Evolutionary conservation across 83 land plant genomes (phyloP).

Genomic region (Picea engelmannii): DNA sequence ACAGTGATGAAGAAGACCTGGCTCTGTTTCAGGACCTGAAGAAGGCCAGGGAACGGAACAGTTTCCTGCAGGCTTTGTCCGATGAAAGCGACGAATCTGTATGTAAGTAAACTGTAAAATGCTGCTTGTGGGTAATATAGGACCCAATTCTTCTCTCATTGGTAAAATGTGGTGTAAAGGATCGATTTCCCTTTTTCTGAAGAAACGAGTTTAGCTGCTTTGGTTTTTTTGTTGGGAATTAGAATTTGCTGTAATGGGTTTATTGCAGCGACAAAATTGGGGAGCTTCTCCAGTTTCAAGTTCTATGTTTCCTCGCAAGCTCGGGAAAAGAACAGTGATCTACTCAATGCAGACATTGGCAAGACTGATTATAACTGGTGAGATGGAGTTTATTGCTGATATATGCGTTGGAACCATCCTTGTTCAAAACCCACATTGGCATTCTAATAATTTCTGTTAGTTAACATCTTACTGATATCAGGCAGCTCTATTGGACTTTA

Average conservation of each 20-base stretch:
- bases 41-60: conserved; percentile 9
- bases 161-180: background rate
- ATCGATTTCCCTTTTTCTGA: background rate
- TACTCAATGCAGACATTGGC: conserved; percentile 6
- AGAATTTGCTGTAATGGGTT: conserved; percentile 3
- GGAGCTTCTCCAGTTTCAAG: conserved; percentile 19
- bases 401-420: background rate
- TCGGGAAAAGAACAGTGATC: background rate
- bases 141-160: background rate
- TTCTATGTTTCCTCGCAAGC: background rate
- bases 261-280: conserved; percentile 15
- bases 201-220: background rate
- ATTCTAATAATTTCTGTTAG: background rate
- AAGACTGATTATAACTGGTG: conserved; percentile 17
- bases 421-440: background rate
- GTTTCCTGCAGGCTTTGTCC: conserved; percentile 10
- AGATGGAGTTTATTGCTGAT: background rate
- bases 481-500: no score
- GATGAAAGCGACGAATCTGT: conserved; percentile 17
- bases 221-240: background rate
- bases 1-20: conserved; percentile 13
- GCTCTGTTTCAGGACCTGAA: conserved; percentile 16
- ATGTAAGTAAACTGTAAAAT: conserved; percentile 2
- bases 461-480: background rate
- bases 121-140: background rate